A percentile compares a stretch with the other conserved stretches of the same genome.
Evolutionary conservation across 306 rosid genomes (phyloP).

Genomic region (Astragalus membranaceus): DNA sequence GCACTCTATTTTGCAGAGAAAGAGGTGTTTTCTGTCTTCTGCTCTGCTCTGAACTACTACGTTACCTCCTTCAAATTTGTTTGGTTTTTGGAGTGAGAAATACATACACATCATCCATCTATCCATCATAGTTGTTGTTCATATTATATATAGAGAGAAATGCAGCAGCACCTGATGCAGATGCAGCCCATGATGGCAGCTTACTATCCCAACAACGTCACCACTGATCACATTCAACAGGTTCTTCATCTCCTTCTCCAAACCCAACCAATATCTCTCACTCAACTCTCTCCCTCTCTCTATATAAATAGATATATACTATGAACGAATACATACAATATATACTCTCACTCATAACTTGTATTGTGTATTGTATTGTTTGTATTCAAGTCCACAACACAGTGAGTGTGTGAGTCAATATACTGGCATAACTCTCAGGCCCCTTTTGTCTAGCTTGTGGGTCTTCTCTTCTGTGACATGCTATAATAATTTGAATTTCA

Average conservation of each 20-base stretch:
- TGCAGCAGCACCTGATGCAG: conserved; percentile 99
- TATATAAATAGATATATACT: too few relatives aligned
- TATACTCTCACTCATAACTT: too few relatives aligned
- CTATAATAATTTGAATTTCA: too few relatives aligned
- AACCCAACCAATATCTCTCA: not conserved
- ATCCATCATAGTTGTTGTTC: too few relatives aligned
- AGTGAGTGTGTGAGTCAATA: too few relatives aligned
- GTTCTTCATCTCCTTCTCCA: conserved; percentile 20
- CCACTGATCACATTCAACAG: conserved; percentile 99
- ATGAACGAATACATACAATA: too few relatives aligned
- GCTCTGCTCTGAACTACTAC: conserved; percentile 1
- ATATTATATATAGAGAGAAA: conserved; percentile 8
- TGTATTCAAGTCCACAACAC: too few relatives aligned
- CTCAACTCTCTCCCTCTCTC: too few relatives aligned
- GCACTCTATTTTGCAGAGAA: conserved; percentile 5
- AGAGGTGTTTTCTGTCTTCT: not conserved
- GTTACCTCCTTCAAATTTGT: not conserved
- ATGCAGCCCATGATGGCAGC: conserved; percentile 99
- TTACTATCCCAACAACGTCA: conserved; percentile 95
- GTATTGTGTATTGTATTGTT: too few relatives aligned
- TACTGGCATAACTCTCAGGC: too few relatives aligned
- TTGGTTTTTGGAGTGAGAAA: conserved; percentile 24
- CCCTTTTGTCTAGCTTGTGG: too few relatives aligned
- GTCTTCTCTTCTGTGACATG: too few relatives aligned
- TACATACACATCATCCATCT: not conserved